These are phyloP conservation scores for Mycena crocata DNA, from an alignment of 768 basidiomycete species.

Conservation along the genomic window DNA sequence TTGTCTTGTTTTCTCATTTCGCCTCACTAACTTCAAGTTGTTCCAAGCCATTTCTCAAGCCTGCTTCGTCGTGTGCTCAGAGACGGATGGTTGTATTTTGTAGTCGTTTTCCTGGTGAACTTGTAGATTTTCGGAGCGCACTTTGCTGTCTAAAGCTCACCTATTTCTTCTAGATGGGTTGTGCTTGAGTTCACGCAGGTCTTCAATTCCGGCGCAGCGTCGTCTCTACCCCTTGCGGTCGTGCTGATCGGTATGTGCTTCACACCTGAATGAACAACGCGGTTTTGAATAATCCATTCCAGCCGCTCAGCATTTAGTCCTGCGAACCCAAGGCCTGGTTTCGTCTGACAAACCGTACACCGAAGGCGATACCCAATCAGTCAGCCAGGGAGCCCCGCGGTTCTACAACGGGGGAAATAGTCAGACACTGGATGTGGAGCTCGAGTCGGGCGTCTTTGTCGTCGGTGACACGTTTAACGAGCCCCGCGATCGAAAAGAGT, in stretches of 20 bases:
- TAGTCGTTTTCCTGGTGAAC: slow-evolving; percentile 18
- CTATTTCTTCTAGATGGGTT: not conserved
- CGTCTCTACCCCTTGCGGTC: not conserved
- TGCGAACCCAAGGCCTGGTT: not conserved
- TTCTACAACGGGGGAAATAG: too few relatives aligned
- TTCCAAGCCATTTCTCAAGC: not conserved
- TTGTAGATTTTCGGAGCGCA: too few relatives aligned
- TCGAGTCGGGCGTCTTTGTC: not conserved
- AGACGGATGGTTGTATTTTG: slow-evolving; percentile 10
- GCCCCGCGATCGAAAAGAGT: not conserved
- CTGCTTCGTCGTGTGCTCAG: slow-evolving; percentile 10
- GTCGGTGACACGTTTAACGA: not conserved
- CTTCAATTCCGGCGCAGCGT: not conserved
- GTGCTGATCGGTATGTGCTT: not conserved
- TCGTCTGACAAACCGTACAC: not conserved
- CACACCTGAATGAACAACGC: not conserved
- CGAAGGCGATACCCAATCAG: not conserved
- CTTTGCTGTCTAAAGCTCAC: too few relatives aligned
- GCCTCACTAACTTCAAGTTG: not conserved
- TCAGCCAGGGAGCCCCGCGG: not conserved
- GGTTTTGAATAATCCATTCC: not conserved
- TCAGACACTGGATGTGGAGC: not conserved
- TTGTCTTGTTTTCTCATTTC: not conserved
- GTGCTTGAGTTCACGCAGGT: not conserved
- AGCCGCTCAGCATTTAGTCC: not conserved